phyloP scores from a whole-genome alignment of 1,139 yeast genomes.

The Hanseniaspora gamundiae region DNA sequence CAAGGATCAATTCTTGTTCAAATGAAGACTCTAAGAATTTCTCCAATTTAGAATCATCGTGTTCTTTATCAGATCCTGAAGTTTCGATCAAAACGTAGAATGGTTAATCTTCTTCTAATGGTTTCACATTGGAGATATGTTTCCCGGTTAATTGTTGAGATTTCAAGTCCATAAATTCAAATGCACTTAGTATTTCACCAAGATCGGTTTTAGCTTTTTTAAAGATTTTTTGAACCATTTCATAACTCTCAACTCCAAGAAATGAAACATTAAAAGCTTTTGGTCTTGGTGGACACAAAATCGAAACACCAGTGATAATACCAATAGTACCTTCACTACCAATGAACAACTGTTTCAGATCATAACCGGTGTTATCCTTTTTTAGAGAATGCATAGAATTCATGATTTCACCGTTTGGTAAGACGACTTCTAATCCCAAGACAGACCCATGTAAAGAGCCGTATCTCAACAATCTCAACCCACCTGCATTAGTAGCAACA shows the following conservation, averaged over 20 bases:
- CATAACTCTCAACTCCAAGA: slow-evolving; percentile 70
- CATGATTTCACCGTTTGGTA: slow-evolving; percentile 78
- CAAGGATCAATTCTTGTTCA: slow-evolving; percentile 73
- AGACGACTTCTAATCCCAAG: slow-evolving; percentile 80
- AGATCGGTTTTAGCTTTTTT: slow-evolving; percentile 68
- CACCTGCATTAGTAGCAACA: slow-evolving; percentile 96
- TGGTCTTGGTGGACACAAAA: slow-evolving; percentile 88
- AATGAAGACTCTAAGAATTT: slow-evolving; percentile 68
- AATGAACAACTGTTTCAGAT: slow-evolving; percentile 79
- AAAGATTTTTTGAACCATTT: slow-evolving; percentile 72
- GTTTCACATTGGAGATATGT: slow-evolving; percentile 50
- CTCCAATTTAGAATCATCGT: slow-evolving; percentile 69
- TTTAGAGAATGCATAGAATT: slow-evolving; percentile 73
- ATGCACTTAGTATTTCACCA: slow-evolving; percentile 81
- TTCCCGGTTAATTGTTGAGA: slow-evolving; percentile 56
- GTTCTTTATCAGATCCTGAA: slow-evolving; percentile 82
- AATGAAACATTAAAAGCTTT: slow-evolving; percentile 80
- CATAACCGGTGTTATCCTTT: slow-evolving; percentile 92
- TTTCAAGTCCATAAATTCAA: slow-evolving; percentile 83
- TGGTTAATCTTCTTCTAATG: slow-evolving; percentile 71
- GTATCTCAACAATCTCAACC: slow-evolving; percentile 72
- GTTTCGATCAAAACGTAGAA: slow-evolving; percentile 89
- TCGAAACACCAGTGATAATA: slow-evolving; percentile 78
- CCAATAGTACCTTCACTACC: slow-evolving; percentile 93
- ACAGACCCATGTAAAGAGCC: slow-evolving; percentile 92